phyloP scores from a whole-genome alignment of 768 basidiomycete species.

The Hemileccinum impolitum region DNA sequence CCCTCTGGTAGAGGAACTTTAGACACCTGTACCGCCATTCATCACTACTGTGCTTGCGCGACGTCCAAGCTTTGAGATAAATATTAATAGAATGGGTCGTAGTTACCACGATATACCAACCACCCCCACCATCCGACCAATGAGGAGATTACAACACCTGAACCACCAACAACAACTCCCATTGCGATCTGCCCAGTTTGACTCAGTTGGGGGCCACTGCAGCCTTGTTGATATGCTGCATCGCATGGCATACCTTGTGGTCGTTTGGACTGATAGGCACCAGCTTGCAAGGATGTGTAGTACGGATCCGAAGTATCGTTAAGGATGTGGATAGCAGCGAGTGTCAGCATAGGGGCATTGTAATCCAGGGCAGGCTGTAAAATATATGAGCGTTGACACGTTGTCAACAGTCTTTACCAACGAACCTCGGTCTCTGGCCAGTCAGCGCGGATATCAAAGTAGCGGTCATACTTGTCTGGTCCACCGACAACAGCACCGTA shows the following conservation, averaged over 20 bases:
- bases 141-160: slow-evolving; percentile 55
- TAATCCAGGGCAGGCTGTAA: slow-evolving; percentile 78
- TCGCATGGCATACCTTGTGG: slow-evolving; percentile 80
- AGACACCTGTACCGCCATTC: not conserved
- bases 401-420: not conserved
- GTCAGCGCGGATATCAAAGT: slow-evolving; percentile 82
- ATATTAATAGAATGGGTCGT: slow-evolving; percentile 21
- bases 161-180: slow-evolving; percentile 59
- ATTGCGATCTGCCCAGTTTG: slow-evolving; percentile 65
- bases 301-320: slow-evolving; percentile 70
- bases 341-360: slow-evolving; percentile 84
- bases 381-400: slow-evolving; percentile 10
- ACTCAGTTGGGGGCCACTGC: slow-evolving; percentile 51
- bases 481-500: slow-evolving; percentile 91
- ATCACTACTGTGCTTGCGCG: not conserved
- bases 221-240: slow-evolving; percentile 55
- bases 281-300: slow-evolving; percentile 68
- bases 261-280: slow-evolving; percentile 57
- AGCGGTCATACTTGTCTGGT: slow-evolving; percentile 71
- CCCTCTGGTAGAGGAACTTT: not conserved
- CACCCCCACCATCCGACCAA: slow-evolving; percentile 37
- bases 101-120: slow-evolving; percentile 25
- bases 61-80: no score
- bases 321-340: slow-evolving; percentile 75
- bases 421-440: slow-evolving; percentile 85